Evolutionary conservation across 371 early-diverging fungal genomes (phyloP).

Genomic region (Phascolomyces articulosus): DNA sequence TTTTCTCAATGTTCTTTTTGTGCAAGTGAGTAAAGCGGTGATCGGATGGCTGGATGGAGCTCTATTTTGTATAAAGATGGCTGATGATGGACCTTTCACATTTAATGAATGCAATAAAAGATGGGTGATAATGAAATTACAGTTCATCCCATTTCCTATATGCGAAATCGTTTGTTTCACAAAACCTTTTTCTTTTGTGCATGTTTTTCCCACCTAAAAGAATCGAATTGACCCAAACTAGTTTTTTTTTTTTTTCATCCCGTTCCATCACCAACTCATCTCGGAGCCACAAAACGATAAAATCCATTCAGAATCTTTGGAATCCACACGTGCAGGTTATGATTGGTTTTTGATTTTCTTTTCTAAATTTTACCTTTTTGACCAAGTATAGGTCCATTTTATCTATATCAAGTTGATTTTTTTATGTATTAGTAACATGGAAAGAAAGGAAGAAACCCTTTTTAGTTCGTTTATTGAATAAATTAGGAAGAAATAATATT

Average conservation of each 20-base stretch:
- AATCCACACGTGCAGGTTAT: constrained; percentile 15
- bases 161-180: no score
- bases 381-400: background rate
- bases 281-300: constrained; percentile 10
- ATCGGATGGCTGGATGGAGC: no score
- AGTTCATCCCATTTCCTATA: no score
- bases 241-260: background rate
- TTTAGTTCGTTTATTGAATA: background rate
- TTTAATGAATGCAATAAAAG: no score
- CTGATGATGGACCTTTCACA: no score
- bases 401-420: constrained; percentile 1
- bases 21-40: no score
- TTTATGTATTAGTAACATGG: no score
- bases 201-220: no score
- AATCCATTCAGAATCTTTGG: constrained; percentile 3
- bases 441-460: background rate
- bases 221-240: background rate
- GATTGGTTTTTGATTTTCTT: constrained; percentile 15
- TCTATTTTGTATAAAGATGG: no score
- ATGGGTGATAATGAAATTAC: no score
- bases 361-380: constrained; percentile 10
- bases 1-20: no score
- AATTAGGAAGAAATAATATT: background rate
- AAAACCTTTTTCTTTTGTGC: background rate
- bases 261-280: no score